Percentiles rank a stretch among this genome's conserved stretches.
Evolutionary conservation across 2,329 filamentous ascomycete genomes (phyloP).

Genomic region (Ramichloridium luteum): DNA sequence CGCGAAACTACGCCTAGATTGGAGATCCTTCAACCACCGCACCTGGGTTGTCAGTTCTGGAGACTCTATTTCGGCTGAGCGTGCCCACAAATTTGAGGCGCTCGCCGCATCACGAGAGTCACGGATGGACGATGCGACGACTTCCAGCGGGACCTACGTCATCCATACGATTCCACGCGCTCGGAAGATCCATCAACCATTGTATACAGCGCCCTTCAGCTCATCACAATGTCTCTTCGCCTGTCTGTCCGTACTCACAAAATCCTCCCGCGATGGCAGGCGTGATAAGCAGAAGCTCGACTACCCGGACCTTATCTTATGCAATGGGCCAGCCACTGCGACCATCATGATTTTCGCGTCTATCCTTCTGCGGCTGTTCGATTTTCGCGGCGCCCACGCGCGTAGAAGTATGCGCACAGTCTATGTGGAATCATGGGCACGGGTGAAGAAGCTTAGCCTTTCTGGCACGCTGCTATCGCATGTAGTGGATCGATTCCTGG

Average conservation of each 20-base stretch:
- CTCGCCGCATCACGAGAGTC: constrained; percentile 13
- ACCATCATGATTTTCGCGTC: constrained; percentile 58
- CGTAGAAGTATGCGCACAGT: constrained; percentile 55
- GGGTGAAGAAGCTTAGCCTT: constrained; percentile 69
- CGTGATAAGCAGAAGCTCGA: constrained; percentile 13
- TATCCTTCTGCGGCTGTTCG: constrained; percentile 43
- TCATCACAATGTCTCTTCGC: constrained; percentile 52
- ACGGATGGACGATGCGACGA: constrained; percentile 10
- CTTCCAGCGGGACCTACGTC: constrained; percentile 39
- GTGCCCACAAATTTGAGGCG: constrained; percentile 52
- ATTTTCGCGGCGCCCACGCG: constrained; percentile 26
- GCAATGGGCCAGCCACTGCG: constrained; percentile 80
- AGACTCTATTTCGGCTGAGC: constrained; percentile 57
- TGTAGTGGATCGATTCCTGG: constrained; percentile 65
- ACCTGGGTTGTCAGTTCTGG: constrained; percentile 73
- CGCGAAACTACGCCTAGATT: constrained; percentile 26
- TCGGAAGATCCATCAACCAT: constrained; percentile 67
- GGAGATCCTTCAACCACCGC: constrained; percentile 43
- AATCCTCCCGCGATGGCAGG: constrained; percentile 1
- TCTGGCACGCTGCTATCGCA: constrained; percentile 65
- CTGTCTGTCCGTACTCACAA: constrained; percentile 45
- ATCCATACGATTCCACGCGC: constrained; percentile 63
- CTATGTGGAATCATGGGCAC: constrained; percentile 88
- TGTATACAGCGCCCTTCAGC: constrained; percentile 59
- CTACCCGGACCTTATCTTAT: constrained; percentile 65